Evolutionary conservation across 2,329 filamentous ascomycete species (phyloP).

Genomic region (Exserohilum turcica): DNA sequence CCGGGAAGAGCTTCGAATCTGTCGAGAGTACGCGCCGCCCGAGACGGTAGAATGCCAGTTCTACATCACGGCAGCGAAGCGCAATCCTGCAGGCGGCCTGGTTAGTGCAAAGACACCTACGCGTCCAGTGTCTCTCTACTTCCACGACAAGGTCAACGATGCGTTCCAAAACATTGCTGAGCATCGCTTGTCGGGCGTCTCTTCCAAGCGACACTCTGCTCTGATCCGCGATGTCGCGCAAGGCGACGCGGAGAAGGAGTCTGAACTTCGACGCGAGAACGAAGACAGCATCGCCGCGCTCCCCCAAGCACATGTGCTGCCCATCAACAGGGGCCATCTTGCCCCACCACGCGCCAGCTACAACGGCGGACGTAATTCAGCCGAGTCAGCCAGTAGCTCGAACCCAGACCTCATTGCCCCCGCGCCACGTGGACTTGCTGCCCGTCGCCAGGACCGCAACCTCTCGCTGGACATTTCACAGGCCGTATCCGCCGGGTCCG

Average conservation of each 20-base stretch:
- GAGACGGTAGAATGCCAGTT: slow-evolving; percentile 93
- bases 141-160: slow-evolving; percentile 86
- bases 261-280: slow-evolving; percentile 78
- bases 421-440: slow-evolving; percentile 37
- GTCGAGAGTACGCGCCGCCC: slow-evolving; percentile 83
- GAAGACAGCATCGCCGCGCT: slow-evolving; percentile 84
- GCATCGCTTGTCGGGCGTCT: slow-evolving; percentile 60
- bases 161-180: slow-evolving; percentile 86
- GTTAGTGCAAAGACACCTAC: slow-evolving; percentile 59
- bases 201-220: slow-evolving; percentile 71
- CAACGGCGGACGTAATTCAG: slow-evolving; percentile 22
- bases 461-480: slow-evolving; percentile 52
- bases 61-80: slow-evolving; percentile 82
- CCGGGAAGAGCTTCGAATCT: slow-evolving; percentile 90
- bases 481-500: slow-evolving; percentile 40
- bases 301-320: slow-evolving; percentile 60
- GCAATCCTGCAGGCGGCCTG: slow-evolving; percentile 54
- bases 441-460: slow-evolving; percentile 51
- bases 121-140: slow-evolving; percentile 70
- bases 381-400: slow-evolving; percentile 28
- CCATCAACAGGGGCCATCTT: slow-evolving; percentile 51
- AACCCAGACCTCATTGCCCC: slow-evolving; percentile 37
- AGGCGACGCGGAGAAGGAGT: slow-evolving; percentile 78
- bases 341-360: slow-evolving; percentile 30
- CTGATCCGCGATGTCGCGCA: slow-evolving; percentile 81